Evolutionary conservation across 805 yeast species (phyloP).

Genomic region (Ogataea trehalophila): DNA sequence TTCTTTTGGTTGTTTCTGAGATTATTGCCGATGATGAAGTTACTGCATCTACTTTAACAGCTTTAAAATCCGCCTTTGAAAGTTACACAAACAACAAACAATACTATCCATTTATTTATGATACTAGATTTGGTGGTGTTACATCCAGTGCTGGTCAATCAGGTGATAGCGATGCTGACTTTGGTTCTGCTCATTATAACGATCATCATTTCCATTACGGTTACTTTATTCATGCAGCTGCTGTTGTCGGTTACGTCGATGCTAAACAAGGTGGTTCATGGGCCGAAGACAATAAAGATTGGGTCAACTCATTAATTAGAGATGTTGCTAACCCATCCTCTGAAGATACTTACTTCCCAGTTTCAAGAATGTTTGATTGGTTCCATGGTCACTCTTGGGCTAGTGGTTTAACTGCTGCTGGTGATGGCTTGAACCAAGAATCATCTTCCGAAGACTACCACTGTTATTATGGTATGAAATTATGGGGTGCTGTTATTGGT

Average conservation of each 20-base stretch:
- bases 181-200: slow-evolving; percentile 46
- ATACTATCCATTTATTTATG: slow-evolving; percentile 47
- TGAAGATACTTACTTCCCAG: slow-evolving; percentile 57
- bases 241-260: slow-evolving; percentile 56
- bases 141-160: slow-evolving; percentile 45
- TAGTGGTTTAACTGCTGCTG: slow-evolving; percentile 62
- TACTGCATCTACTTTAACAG: slow-evolving; percentile 44
- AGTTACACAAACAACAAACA: slow-evolving; percentile 38
- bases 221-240: slow-evolving; percentile 56
- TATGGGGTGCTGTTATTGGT: slow-evolving; percentile 56
- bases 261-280: slow-evolving; percentile 44
- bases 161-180: slow-evolving; percentile 44
- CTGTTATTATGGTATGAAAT: slow-evolving; percentile 60
- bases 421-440: slow-evolving; percentile 77
- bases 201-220: slow-evolving; percentile 60
- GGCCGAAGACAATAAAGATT: slow-evolving; percentile 43
- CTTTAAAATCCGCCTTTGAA: slow-evolving; percentile 42
- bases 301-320: slow-evolving; percentile 56
- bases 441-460: slow-evolving; percentile 73
- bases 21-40: slow-evolving; percentile 39
- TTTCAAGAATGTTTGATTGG: slow-evolving; percentile 68
- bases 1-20: slow-evolving; percentile 46
- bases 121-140: slow-evolving; percentile 51
- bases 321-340: slow-evolving; percentile 60
- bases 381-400: slow-evolving; percentile 78